Base-by-base conservation (phyloP, 2,329 filamentous ascomycete species). In the Colletotrichum siamense region DNA sequence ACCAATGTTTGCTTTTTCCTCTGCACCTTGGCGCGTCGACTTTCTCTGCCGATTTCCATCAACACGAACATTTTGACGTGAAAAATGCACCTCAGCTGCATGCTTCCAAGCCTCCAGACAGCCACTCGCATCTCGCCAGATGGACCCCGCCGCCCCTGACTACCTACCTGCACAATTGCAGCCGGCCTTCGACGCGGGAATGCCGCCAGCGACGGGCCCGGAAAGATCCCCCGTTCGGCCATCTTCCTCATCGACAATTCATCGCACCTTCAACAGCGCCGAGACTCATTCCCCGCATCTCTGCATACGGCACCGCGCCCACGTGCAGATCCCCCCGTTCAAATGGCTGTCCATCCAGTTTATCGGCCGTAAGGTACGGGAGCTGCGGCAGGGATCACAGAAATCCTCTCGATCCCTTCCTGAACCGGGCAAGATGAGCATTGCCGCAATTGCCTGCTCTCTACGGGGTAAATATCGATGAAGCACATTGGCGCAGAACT, bases 1-100 rank as follows among this genome's bases (percentile, higher is more conserved):
- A 68, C 63, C 13, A 34, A 57, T 34, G 4, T 16, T 68, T 75
- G 69, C 73, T 75, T 75, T 75, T 75, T 59, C 44, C 10, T 73
- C 62, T 64, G 32, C 62, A 32, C 30, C 67, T 70, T 70, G 55
- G 67, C 67, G 44, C 24, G 13, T 70, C 36, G 32, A 55, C n/a
- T 32, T 12, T 62, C 39, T 57, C 28, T 16, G 22, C 28, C 18
- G 44, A 66, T 44, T 49, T 24, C 22, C 24, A 49, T 16, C 64
- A 30, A 52, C 24, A 16, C 44, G 16, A 22, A 30, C 10, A 67
- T 15, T 28, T 67, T 26, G 15, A n/a, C 55, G 5, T 26, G 32
- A 15, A 44, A 24, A 24, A 65, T 44, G 62, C 34, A 44, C 32
- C 13, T 65, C 62, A 28, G 62, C 62, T 65, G 62, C 32, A 22